Conservation (phyloP, 345 rosid genomes). For the Syzygium grande region DNA sequence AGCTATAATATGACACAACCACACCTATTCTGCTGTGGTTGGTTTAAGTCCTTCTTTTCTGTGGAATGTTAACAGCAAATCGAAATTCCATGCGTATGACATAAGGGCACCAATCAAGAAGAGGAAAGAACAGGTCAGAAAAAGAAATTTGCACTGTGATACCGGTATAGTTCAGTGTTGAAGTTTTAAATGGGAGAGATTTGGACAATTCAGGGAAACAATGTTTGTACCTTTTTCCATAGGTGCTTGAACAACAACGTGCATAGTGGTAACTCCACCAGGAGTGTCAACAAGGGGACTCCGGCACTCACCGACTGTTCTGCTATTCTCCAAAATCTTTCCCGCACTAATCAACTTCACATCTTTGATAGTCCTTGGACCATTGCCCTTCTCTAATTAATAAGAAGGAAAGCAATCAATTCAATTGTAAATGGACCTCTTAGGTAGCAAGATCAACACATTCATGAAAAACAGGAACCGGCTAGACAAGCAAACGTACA, state of each 20-base stretch:
- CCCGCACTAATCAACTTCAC: conserved; percentile 93
- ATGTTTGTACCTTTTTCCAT: conserved; percentile 53
- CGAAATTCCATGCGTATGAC: neutral
- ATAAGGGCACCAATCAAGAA: neutral
- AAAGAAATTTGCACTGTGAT: neutral
- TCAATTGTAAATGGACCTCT: neutral
- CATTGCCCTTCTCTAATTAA: conserved; percentile 69
- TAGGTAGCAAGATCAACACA: neutral
- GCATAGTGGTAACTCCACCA: conserved; percentile 94
- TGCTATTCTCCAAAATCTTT: conserved; percentile 81
- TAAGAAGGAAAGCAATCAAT: neutral
- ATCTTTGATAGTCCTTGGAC: conserved; percentile 84
- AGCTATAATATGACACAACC: conserved; percentile 74
- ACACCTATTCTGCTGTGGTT: conserved; percentile 67
- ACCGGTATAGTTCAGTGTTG: neutral
- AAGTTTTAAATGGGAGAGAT: neutral
- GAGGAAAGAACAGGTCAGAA: neutral
- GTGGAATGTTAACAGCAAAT: conserved; percentile 15
- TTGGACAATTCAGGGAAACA: neutral
- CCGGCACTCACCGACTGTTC: conserved; percentile 69
- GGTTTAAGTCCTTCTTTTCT: conserved; percentile 57
- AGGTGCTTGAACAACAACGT: conserved; percentile 85
- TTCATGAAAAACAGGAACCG: neutral
- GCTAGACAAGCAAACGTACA: neutral
- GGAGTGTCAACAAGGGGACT: conserved; percentile 76